A percentile compares a stretch with the other conserved stretches of the same genome.
Conservation (phyloP, 1,284 basidiomycete species). For the Tilletia horrida region DNA sequence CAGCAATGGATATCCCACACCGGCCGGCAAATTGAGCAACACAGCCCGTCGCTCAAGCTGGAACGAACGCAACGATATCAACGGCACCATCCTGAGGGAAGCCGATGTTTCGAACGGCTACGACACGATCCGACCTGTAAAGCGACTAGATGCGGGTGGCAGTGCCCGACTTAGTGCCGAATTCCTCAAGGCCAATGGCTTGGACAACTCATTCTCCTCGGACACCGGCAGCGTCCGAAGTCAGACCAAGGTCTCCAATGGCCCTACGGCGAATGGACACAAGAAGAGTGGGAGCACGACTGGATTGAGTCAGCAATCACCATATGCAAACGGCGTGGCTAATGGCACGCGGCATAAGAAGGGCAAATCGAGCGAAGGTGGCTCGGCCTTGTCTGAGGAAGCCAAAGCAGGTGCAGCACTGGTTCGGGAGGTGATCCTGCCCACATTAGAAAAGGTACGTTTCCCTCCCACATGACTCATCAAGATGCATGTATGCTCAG, state of each 20-base stretch:
- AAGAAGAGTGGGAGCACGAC: neutral
- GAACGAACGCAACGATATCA: conserved; percentile 63
- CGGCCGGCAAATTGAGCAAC: neutral
- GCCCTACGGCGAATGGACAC: neutral
- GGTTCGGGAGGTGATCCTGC: conserved; percentile 43
- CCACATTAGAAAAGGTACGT: conserved; percentile 40
- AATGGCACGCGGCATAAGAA: conserved; percentile 11
- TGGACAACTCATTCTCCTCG: conserved; percentile 12
- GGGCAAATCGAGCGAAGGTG: conserved; percentile 20
- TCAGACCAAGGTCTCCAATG: conserved; percentile 17
- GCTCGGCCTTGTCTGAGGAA: conserved; percentile 22
- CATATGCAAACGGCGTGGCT: neutral
- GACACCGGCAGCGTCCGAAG: conserved; percentile 1
- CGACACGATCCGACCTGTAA: conserved; percentile 85
- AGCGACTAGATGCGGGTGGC: conserved; percentile 76
- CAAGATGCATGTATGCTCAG: conserved; percentile 26
- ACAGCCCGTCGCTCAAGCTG: conserved; percentile 42
- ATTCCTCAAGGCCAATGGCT: conserved; percentile 63
- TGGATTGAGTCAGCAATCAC: neutral
- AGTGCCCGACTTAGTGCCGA: conserved; percentile 75
- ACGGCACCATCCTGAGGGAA: conserved; percentile 73
- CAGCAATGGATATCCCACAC: neutral
- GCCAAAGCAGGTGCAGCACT: conserved; percentile 33
- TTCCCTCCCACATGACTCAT: neutral
- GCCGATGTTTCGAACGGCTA: conserved; percentile 66